Percentiles rank a stretch among this genome's conserved stretches.
phyloP scores from a whole-genome alignment of 148 eudicot genomes.

The Spergularia bocconei region DNA sequence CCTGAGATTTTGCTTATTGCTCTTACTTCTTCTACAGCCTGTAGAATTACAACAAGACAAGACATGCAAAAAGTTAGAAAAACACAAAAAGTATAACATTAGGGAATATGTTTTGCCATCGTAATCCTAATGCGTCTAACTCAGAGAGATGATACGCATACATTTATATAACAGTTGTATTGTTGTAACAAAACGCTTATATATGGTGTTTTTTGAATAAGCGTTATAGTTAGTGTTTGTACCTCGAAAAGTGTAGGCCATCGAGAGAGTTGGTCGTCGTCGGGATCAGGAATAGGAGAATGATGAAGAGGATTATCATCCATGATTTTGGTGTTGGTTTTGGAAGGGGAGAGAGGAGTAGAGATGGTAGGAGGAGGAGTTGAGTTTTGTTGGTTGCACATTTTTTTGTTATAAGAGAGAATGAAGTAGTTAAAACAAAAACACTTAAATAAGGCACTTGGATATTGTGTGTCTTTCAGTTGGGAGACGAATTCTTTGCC shows the following conservation, averaged over 20 bases:
- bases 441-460: neutral
- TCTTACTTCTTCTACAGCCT: constrained; percentile 76
- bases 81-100: neutral
- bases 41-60: constrained; percentile 15
- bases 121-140: too few relatives aligned
- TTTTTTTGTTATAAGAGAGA: neutral
- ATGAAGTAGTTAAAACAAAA: neutral
- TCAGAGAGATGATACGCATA: too few relatives aligned
- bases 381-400: constrained; percentile 55
- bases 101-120: neutral
- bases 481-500: constrained; percentile 23
- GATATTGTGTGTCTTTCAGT: constrained; percentile 27
- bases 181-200: too few relatives aligned
- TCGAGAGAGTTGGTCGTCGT: constrained; percentile 40
- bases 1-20: constrained; percentile 86
- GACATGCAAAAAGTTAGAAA: neutral
- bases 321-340: constrained; percentile 38
- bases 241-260: constrained; percentile 80
- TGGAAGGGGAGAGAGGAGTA: constrained; percentile 35
- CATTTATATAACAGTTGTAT: too few relatives aligned
- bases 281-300: constrained; percentile 15
- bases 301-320: constrained; percentile 3
- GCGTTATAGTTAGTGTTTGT: constrained; percentile 2
- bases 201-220: neutral
- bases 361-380: constrained; percentile 47